Evolutionary conservation across 148 eudicot species (phyloP), one percentile per base, ranked within the genome.

Genomic region (Nepenthes gracilis): DNA sequence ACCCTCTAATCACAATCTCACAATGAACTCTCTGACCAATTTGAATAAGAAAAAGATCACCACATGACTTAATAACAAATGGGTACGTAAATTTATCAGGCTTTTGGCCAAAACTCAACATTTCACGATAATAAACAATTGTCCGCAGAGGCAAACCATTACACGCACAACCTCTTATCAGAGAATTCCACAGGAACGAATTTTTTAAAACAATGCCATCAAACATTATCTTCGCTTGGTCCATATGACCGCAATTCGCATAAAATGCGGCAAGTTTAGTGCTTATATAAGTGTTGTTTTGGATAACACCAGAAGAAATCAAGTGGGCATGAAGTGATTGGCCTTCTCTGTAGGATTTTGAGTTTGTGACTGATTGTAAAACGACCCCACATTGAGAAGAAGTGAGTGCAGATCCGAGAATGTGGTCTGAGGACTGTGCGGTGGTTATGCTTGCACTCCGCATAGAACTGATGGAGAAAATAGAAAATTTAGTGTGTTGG

Each of bases 1-100:
- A 71, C 79, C 75, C 75, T 60, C 47, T 35, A 63, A 71, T 49
- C 36, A 75, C 50, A 47, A 67, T 72, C 57, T 70, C 65, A n/a
- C 54, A 62, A 60, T 70, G 79, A 55, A 75, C 55, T 37, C 63
- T 63, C 55, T 54, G 47, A 2, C 75, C 75, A 55, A 70, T 45
- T 36, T 55, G 62, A 63, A 63, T 68, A 63, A 70, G 23, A 11
- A 52, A 35, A 54, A 61, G 35, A 75, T 66, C 72, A 43, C 75
- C 68, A 64, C 79, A 75, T 33, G 75, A 75, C 61, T 75, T 75
- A 45, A 70, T 13, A 4, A 64, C 4, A 43, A 64, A 55, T 5
- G 67, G 67, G 38, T 14, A 64, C 9, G 67, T 64, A 23, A 36
- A 64, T 2, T 64, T 55, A 64, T 64, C 54, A 32, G 67, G 67